Evolutionary conservation across 2,329 filamentous ascomycete genomes (phyloP), one percentile per base, ranked within the genome.

Genomic region (Cordyceps cicadae): DNA sequence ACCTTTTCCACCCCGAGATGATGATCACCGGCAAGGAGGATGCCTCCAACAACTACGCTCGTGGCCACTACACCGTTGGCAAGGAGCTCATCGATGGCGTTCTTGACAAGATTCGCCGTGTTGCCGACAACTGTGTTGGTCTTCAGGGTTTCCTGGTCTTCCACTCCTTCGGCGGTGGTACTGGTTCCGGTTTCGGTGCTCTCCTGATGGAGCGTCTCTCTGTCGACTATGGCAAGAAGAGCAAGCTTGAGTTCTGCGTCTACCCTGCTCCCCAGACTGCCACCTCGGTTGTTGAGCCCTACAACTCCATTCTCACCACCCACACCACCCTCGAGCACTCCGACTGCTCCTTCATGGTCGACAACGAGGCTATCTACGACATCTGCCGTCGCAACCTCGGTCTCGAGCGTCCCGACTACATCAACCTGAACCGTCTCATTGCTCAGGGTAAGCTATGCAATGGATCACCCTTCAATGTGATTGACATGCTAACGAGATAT

Each of bases 11-110:
- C 83, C 94, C 94, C 63, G 94, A 97, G 81, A 89, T 95, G 81
- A 96, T 99, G 93, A 97, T 99, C 79, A 96, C 91, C 67, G 94
- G 94, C 80, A 97, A 97, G 88, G 94, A 97, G 85, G 94, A 97
- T 87, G 94, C 94, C 69, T 97, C 93, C 70, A 99, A 99, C 89
- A 99, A 99, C 88, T 97, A 97, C 75, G 94, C 94, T 71, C 93
- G 94, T 85, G 94, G 94, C 69, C 94, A 99, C 84, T 99, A 99
- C 86, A 99, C 94, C 66, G 92, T 97, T 70, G 94, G 94, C 76
- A 97, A 97, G 86, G 94, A 99, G 84, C 87, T 99, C 78, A 97
- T 97, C 71, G 94, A 99, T 77, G 88, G 92, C 76, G 94, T 97
- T 65, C 82, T 97, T 69, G 94, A 99, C 85, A 96, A 96, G 86